Conservation (phyloP, 2,329 filamentous ascomycete genomes). For the Colletotrichum camelliae region DNA sequence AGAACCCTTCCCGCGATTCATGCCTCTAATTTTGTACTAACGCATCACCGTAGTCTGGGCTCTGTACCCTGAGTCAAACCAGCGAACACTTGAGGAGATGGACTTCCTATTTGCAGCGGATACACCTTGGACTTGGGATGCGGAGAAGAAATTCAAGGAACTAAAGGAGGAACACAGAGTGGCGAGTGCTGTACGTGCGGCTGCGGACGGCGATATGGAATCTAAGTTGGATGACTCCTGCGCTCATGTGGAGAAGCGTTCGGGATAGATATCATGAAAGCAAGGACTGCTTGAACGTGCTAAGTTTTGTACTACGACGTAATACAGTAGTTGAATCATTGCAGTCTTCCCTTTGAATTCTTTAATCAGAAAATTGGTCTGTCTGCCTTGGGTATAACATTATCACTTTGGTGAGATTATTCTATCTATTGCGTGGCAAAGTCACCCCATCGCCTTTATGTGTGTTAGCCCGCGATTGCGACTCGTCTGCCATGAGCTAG, state of each 20-base stretch:
- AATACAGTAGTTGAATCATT: too few relatives aligned
- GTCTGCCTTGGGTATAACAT: too few relatives aligned
- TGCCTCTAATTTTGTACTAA: rapidly evolving
- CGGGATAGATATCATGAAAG: too few relatives aligned
- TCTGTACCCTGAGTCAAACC: neutral
- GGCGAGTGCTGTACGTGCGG: neutral
- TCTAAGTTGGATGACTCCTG: neutral
- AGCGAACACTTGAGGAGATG: neutral
- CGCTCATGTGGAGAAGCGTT: neutral
- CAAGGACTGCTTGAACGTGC: too few relatives aligned
- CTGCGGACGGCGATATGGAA: neutral
- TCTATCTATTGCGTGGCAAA: too few relatives aligned
- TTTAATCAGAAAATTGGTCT: too few relatives aligned
- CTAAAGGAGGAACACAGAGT: neutral
- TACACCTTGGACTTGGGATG: neutral
- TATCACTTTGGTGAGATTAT: too few relatives aligned
- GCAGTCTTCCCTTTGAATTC: too few relatives aligned
- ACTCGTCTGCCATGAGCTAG: too few relatives aligned
- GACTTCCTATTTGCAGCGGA: neutral
- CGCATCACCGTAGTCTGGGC: neutral
- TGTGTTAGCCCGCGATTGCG: too few relatives aligned
- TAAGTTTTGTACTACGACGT: too few relatives aligned
- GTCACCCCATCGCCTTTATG: too few relatives aligned
- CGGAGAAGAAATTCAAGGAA: neutral
- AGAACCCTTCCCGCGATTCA: rapidly evolving